These are phyloP conservation scores for Mycena venus DNA, from an alignment of 768 basidiomycete species.

Conservation along the genomic window DNA sequence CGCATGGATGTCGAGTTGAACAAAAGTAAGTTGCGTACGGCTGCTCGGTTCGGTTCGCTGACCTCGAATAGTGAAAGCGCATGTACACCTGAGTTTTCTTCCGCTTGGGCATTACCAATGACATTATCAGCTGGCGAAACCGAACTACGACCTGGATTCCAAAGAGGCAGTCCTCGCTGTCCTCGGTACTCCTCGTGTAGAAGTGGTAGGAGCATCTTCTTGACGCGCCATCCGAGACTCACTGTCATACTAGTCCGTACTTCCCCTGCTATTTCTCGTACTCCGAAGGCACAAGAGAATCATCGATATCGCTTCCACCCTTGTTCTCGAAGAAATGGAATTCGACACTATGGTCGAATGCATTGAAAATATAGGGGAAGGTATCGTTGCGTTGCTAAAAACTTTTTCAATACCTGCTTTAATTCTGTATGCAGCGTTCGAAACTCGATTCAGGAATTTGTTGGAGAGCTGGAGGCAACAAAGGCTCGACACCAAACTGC, in stretches of 20 bases:
- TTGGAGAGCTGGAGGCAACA: conserved; percentile 34
- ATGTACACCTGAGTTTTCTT: background rate
- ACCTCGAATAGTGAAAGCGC: conserved; percentile 7
- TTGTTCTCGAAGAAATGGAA: conserved; percentile 32
- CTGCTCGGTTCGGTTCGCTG: background rate
- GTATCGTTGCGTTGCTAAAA: too few species aligned
- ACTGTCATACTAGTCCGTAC: conserved; percentile 13
- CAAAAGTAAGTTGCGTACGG: background rate
- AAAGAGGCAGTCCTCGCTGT: conserved; percentile 31
- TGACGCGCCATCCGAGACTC: background rate
- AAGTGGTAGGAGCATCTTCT: conserved; percentile 22
- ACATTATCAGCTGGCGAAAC: background rate
- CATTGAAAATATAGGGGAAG: conserved; percentile 23
- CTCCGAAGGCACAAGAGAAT: conserved; percentile 34
- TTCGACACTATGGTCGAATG: conserved; percentile 30
- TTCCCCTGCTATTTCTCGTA: conserved; percentile 25
- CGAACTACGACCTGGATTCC: conserved; percentile 26
- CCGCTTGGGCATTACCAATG: background rate
- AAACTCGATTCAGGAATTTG: conserved; percentile 27
- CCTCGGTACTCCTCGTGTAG: conserved; percentile 24
- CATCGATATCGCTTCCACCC: conserved; percentile 21
- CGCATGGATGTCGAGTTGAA: conserved; percentile 16
- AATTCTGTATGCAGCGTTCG: too few species aligned
- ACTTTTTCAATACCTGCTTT: too few species aligned
- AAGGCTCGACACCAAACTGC: conserved; percentile 17